A percentile compares a stretch with the other conserved stretches of the same genome.
phyloP scores from a whole-genome alignment of 768 basidiomycete species.

The Lentinula edodes region DNA sequence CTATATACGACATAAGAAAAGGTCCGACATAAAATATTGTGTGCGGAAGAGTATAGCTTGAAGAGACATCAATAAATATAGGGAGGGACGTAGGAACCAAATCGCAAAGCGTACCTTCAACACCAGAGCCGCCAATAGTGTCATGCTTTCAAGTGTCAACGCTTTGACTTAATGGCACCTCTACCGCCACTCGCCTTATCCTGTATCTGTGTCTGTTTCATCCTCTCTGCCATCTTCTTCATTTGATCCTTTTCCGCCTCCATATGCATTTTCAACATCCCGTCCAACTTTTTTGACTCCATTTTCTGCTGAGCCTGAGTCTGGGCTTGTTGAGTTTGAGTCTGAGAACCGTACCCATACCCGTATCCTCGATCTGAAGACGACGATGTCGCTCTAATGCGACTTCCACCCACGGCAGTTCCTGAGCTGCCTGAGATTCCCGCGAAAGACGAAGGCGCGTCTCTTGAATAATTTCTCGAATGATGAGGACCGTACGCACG shows the following conservation, averaged over 20 bases:
- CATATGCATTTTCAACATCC: slow-evolving; percentile 78
- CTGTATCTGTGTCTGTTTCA: neutral
- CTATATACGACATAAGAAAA: neutral
- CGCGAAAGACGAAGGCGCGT: neutral
- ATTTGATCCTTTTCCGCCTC: slow-evolving; percentile 78
- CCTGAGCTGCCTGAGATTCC: neutral
- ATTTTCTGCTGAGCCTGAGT: slow-evolving; percentile 21
- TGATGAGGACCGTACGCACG: neutral
- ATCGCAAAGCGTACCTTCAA: neutral
- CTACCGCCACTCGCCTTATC: neutral
- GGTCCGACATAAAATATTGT: neutral
- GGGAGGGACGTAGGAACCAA: neutral
- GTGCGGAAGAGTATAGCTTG: neutral
- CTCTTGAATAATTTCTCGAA: neutral
- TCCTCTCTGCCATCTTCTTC: slow-evolving; percentile 55
- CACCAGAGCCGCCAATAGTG: neutral
- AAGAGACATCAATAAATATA: neutral
- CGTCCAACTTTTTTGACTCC: slow-evolving; percentile 64
- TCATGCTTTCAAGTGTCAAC: neutral
- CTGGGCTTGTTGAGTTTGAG: neutral
- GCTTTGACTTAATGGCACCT: neutral
- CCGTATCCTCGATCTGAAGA: neutral
- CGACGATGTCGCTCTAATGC: neutral
- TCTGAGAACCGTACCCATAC: slow-evolving; percentile 6
- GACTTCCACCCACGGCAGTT: neutral